Percentiles rank a stretch among this genome's conserved stretches.
These are phyloP conservation scores for Saccharomyces kudriavzevii DNA, from an alignment of 805 yeast species.

Conservation along the genomic window DNA sequence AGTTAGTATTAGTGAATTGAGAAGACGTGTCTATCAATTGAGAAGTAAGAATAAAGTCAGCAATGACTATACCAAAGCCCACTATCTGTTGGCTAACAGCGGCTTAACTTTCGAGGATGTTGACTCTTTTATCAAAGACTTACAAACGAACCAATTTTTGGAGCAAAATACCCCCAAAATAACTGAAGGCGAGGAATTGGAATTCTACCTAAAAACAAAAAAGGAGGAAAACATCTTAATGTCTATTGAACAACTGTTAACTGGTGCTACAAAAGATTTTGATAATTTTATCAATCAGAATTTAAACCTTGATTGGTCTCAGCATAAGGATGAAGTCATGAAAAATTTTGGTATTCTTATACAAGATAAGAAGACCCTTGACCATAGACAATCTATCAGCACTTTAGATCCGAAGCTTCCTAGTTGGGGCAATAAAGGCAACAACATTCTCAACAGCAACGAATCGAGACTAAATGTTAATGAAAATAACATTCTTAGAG, in stretches of 20 bases:
- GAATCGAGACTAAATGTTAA: conserved; percentile 36
- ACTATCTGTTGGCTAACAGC: conserved; percentile 81
- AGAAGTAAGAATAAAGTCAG: conserved; percentile 37
- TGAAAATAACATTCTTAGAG: conserved; percentile 35
- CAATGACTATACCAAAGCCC: conserved; percentile 56
- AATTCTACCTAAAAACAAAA: conserved; percentile 54
- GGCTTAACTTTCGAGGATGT: conserved; percentile 84
- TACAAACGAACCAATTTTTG: conserved; percentile 36
- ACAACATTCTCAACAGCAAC: conserved; percentile 20
- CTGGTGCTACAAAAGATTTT: conserved; percentile 72
- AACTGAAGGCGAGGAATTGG: conserved; percentile 38
- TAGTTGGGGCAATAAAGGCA: conserved; percentile 27
- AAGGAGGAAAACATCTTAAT: conserved; percentile 76
- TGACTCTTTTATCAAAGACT: conserved; percentile 44
- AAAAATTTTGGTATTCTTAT: conserved; percentile 57
- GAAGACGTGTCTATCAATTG: conserved; percentile 52
- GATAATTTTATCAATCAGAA: conserved; percentile 67
- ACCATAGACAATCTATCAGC: conserved; percentile 6
- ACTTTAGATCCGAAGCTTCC: conserved; percentile 13
- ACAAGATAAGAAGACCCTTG: conserved; percentile 13
- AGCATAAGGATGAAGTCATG: conserved; percentile 64
- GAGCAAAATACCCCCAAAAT: conserved; percentile 16
- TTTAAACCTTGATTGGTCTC: conserved; percentile 76
- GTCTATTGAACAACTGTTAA: conserved; percentile 73
- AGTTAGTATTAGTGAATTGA: conserved; percentile 71